These are phyloP conservation scores for Xanthoceras sorbifolium DNA, from an alignment of 345 rosid genomes.

Conservation along the genomic window DNA sequence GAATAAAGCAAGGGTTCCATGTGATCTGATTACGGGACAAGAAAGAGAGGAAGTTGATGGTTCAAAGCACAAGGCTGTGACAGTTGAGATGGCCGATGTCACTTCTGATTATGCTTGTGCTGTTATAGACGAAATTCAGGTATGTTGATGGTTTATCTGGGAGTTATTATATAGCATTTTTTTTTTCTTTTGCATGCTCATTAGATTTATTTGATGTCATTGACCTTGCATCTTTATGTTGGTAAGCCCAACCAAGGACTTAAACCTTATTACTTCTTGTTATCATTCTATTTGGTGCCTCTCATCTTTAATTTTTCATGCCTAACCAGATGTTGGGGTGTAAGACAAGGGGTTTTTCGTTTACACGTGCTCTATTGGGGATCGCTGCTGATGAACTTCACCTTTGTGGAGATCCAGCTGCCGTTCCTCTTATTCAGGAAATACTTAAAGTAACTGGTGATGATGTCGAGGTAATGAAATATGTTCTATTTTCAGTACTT, in stretches of 20 bases:
- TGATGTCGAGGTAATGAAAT: constrained; percentile 59
- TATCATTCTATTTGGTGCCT: constrained; percentile 1
- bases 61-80: constrained; percentile 86
- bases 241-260: background rate
- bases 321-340: constrained; percentile 78
- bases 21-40: constrained; percentile 92
- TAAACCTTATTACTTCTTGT: background rate
- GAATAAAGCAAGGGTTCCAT: constrained; percentile 84
- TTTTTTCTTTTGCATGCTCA: background rate
- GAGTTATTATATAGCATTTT: background rate
- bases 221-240: background rate
- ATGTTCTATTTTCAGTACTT: background rate
- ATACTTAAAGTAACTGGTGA: constrained; percentile 81
- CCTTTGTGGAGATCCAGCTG: constrained; percentile 94
- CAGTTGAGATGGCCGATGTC: constrained; percentile 96
- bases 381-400: constrained; percentile 86
- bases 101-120: constrained; percentile 70
- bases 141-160: constrained; percentile 17
- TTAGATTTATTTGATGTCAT: background rate
- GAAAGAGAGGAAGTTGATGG: constrained; percentile 87
- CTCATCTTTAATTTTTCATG: constrained; percentile 21
- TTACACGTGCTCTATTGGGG: constrained; percentile 91
- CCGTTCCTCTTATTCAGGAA: constrained; percentile 77
- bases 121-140: constrained; percentile 92
- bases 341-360: constrained; percentile 78